phyloP scores from a whole-genome alignment of 352 stramenopile species.

The Phytophthora fragariae region DNA sequence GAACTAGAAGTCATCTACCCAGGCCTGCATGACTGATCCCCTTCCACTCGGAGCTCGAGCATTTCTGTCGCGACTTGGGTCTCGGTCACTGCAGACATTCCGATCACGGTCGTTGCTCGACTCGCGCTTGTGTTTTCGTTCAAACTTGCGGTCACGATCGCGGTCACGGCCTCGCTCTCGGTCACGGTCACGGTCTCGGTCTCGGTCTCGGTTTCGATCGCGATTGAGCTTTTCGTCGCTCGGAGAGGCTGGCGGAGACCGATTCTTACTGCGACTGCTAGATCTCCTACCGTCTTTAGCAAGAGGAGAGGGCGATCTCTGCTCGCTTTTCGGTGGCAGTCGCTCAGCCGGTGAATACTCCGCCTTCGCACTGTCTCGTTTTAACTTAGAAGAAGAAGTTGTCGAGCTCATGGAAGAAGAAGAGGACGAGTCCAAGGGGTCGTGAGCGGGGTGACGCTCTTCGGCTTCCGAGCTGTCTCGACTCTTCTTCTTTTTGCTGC shows the following conservation, averaged over 20 bases:
- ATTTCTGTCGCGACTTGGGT: constrained; percentile 36
- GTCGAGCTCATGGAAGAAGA: constrained; percentile 40
- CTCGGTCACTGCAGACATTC: constrained; percentile 28
- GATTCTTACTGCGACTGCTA: constrained; percentile 22
- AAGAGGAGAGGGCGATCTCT: constrained; percentile 34
- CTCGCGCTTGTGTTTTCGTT: constrained; percentile 40
- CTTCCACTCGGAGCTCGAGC: constrained; percentile 39
- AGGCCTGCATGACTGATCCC: constrained; percentile 74
- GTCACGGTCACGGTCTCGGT: constrained; percentile 15
- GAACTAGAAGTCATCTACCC: constrained; percentile 58
- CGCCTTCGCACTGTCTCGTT: constrained; percentile 15
- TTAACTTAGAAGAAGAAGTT: constrained; percentile 24
- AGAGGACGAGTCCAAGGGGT: constrained; percentile 29
- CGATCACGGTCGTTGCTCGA: constrained; percentile 37
- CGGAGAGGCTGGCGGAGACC: constrained; percentile 14
- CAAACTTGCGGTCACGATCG: constrained; percentile 36
- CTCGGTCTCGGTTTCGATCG: constrained; percentile 12
- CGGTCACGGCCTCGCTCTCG: constrained; percentile 24
- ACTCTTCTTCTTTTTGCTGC: constrained; percentile 42
- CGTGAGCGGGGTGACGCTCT: constrained; percentile 7
- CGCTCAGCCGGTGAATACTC: constrained; percentile 20
- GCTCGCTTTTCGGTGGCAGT: constrained; percentile 23
- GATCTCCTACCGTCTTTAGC: constrained; percentile 20
- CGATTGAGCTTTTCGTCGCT: constrained; percentile 18
- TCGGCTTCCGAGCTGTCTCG: constrained; percentile 28